Evolutionary conservation across 768 basidiomycete species (phyloP), one percentile per base, ranked within the genome.

Genomic region (Collybia sp.): DNA sequence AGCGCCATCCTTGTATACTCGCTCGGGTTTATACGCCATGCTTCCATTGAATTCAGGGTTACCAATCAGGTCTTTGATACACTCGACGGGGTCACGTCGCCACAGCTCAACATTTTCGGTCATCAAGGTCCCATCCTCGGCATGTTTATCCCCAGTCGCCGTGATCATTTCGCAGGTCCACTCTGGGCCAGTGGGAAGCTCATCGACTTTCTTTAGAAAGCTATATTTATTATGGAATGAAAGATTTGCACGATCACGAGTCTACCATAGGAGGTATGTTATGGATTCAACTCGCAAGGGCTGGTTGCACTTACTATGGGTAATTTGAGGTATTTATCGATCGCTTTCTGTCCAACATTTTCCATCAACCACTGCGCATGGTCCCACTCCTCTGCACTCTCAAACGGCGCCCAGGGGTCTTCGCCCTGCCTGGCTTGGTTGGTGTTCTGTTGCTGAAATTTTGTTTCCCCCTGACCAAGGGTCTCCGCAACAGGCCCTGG

Each of bases 311-410:
- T 30, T 48, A 63, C 62, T 31, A 58, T 60, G 16, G 49, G 42
- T 12, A 66, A 49, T 36, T 61, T 58, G 33, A 69, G 47, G 38
- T 59, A 69, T 16, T 58, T 45, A 13, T 66, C 61, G 1, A 57
- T 61, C 31, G 57, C 49, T 1, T 44, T 62, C 17, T 68, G 54
- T 0, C 64, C 57, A 13, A 60, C 56, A 38, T 52, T 45, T 8
- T 52, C 53, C n/a, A 60, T 60, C 34, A 70, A 47, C 64, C 63
- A 70, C 30, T 53, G 44, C 1, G 59, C 69, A 0, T 69, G 44
- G 10, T 64, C 61, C 57, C 65, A 68, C 19, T 71, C 62, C 8
- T 64, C 65, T 25, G 53, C 40, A 32, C 46, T 53, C 13, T 51
- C 50, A 45, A 69, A 70, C 2, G 67, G 65, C 5, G 52, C 52